Conservation (phyloP, 1,284 basidiomycete genomes). For the Trametes sp. region DNA sequence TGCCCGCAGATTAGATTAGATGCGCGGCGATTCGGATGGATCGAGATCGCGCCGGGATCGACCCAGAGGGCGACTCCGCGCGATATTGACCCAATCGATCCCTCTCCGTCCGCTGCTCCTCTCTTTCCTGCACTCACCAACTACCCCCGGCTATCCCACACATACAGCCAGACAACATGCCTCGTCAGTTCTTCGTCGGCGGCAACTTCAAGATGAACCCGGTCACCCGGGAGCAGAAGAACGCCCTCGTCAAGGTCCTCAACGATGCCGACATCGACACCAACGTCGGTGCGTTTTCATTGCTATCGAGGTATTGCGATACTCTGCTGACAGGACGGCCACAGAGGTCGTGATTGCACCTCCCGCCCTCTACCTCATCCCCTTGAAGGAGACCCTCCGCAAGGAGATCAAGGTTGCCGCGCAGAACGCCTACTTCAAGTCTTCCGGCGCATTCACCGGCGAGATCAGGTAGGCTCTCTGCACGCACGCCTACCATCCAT, state of each 20-base stretch:
- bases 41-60: slow-evolving; percentile 24
- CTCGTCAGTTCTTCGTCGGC: slow-evolving; percentile 88
- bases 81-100: slow-evolving; percentile 21
- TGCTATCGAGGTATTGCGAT: neutral
- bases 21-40: slow-evolving; percentile 3
- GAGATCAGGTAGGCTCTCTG: slow-evolving; percentile 77
- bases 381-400: slow-evolving; percentile 65
- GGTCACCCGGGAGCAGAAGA: slow-evolving; percentile 67
- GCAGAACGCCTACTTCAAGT: slow-evolving; percentile 91
- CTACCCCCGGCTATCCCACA: neutral
- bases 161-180: slow-evolving; percentile 48
- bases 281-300: slow-evolving; percentile 64
- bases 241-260: slow-evolving; percentile 68
- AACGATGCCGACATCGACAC: slow-evolving; percentile 83
- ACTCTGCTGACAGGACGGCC: neutral
- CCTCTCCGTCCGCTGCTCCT: slow-evolving; percentile 2
- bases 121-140: neutral
- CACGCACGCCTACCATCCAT: neutral
- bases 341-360: slow-evolving; percentile 93
- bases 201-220: slow-evolving; percentile 99
- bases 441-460: slow-evolving; percentile 93
- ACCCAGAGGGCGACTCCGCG: slow-evolving; percentile 10
- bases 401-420: slow-evolving; percentile 82
- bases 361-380: slow-evolving; percentile 86
- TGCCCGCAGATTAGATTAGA: slow-evolving; percentile 18